Base-by-base conservation (phyloP, 2,329 filamentous ascomycete species). In the Fusarium hainanense region DNA sequence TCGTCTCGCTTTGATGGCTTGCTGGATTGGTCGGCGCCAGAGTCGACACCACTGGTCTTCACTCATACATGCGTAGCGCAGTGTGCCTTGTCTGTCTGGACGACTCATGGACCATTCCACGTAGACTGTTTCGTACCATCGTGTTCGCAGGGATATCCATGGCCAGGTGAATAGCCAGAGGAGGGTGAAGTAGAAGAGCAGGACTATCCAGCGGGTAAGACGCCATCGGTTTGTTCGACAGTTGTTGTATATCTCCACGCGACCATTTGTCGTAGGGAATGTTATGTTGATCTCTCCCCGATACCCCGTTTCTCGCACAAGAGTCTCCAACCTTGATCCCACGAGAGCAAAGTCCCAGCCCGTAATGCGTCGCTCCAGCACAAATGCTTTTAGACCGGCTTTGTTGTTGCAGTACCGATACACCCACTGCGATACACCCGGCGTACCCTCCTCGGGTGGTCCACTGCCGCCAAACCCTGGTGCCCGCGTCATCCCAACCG, bases 91-190 rank as follows among this genome's bases (percentile, higher is more conserved):
- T 12, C 74, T 66, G 23, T 70, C 68, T 12, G 64, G 54, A 0
- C 69, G 67, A 61, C 78, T 79, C 60, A 79, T 58, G 16, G 73
- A 71, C 90, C 90, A 94, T 34, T 89, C 83, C 1, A 86, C 85
- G 23, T 83, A 81, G 5, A 88, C 85, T 4, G 92, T 89, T 68
- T 90, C 85, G 80, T 90, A 94, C 50, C 87, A 84, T 75, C 87
- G 88, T 3, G 92, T 94, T 20, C 85, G 79, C 75, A 93, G 85
- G 79, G 88, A 90, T 14, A 94, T 83, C 59, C 87, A 85, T 0
- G 92, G 92, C 92, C 92, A 94, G 5, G 87, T 82, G 70, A 94
- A 83, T 59, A 94, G 74, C 85, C 91, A 91, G 14, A 92, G 78
- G 63, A 93, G 88, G 0, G 89, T 89, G 8, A 92, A 77, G 75